Evolutionary conservation across 768 basidiomycete species (phyloP), one percentile per base, ranked within the genome.

Genomic region (Rhodosporidiobolus odoratus): DNA sequence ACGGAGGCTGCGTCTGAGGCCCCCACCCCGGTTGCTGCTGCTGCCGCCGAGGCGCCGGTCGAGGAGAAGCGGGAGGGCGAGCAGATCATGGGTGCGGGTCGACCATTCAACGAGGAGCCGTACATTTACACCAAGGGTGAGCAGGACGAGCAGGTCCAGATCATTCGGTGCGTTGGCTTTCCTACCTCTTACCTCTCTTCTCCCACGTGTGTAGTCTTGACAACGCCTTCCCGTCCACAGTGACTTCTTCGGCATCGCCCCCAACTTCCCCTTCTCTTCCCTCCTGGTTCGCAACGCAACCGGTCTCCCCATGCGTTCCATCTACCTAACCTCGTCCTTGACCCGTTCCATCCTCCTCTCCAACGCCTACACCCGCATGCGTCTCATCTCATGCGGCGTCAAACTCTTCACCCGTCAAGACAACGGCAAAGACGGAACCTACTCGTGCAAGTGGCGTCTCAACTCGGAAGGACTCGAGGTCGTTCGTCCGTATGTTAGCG

Each of bases 381-480:
- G 96, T 2, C 86, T 99, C 62, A 88, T 93, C 76, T 87, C 90
- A 21, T 89, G 90, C n/a, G 96, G 96, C 27, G 92, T 93, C 48
- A 95, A 96, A 79, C 87, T 92, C 19, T 89, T 98, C 79, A 85
- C 87, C 10, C 90, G 91, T 77, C 94, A 98, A 79, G 94, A 95
- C 69, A 86, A 85, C 3, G 86, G 76, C 54, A 78, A 77, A 53
- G 76, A 78, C 27, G 76, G 73, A 23, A 78, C 79, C 25, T 79
- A 80, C 53, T 41, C 74, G 64, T 80, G 83, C 79, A 78, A 82
- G 78, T 82, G 81, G 82, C 75, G 82, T 52, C 77, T 95, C 35
- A 84, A 95, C 27, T 86, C 86, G 27, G 95, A 98, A 76, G 93
- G 93, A 4, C 79, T 99, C 21, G 85, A 87, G 10, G 89, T 89